These are phyloP conservation scores for Tuctoria greenei DNA, from an alignment of 176 grass and related monocot genomes.

Conservation along the genomic window DNA sequence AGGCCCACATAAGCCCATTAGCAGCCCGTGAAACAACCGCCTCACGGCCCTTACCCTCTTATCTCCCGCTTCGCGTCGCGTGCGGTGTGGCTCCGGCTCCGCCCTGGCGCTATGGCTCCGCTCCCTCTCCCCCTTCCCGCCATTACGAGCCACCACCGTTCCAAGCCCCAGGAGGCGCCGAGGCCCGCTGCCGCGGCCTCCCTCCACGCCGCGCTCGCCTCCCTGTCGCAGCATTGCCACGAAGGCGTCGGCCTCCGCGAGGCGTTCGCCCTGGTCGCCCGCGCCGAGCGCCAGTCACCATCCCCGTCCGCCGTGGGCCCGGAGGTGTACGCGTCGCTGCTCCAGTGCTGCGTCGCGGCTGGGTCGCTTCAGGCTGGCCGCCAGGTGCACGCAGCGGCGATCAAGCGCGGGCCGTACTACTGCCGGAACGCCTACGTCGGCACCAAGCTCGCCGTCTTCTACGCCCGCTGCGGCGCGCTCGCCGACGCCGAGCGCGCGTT, in stretches of 20 bases:
- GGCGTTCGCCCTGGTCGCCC: conserved; percentile 40
- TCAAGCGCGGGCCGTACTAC: conserved; percentile 49
- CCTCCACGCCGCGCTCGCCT: conserved; percentile 23
- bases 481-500: conserved; percentile 45
- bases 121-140: conserved; percentile 42
- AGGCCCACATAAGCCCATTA: not conserved
- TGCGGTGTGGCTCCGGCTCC: no score
- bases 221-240: conserved; percentile 34
- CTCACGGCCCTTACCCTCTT: conserved; percentile 34
- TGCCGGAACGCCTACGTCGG: conserved; percentile 45
- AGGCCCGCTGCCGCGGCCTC: not conserved
- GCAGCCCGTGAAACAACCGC: conserved; percentile 7
- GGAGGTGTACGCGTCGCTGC: conserved; percentile 47
- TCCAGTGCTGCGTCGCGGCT: conserved; percentile 42
- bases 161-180: conserved; percentile 29
- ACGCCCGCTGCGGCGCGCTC: conserved; percentile 37
- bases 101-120: conserved; percentile 24
- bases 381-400: conserved; percentile 40
- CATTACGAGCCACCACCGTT: conserved; percentile 23
- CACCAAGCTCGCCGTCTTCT: conserved; percentile 52
- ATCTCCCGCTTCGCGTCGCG: conserved; percentile 23
- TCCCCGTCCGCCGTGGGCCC: conserved; percentile 25
- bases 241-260: conserved; percentile 22
- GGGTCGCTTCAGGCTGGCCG: conserved; percentile 21
- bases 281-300: conserved; percentile 29